These are phyloP conservation scores for Centrapalus pauciflorus DNA, from an alignment of 129 eudicot genomes.

Conservation along the genomic window DNA sequence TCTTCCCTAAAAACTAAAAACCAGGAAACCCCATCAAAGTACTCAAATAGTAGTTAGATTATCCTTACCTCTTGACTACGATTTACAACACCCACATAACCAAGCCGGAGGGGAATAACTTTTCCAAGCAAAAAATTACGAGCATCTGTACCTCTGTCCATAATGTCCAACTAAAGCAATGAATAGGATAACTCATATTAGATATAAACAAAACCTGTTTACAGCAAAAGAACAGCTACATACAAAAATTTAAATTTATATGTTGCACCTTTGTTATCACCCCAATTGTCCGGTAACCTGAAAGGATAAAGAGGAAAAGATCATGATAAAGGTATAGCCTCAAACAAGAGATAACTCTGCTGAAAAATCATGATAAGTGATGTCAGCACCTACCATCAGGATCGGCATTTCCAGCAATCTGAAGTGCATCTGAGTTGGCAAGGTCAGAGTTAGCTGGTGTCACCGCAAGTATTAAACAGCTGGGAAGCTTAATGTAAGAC, in stretches of 20 bases:
- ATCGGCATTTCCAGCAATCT: conserved; percentile 92
- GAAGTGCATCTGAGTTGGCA: conserved; percentile 98
- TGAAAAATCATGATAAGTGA: neutral
- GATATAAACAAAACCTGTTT: conserved; percentile 4
- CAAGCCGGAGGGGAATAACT: conserved; percentile 90
- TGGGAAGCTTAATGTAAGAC: conserved; percentile 75
- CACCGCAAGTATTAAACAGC: conserved; percentile 88
- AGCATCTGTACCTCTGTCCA: conserved; percentile 99
- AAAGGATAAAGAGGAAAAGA: conserved; percentile 2
- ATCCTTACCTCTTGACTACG: conserved; percentile 92
- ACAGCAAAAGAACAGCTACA: neutral
- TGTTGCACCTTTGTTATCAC: conserved; percentile 82
- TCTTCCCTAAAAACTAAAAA: neutral
- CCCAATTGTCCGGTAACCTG: conserved; percentile 98
- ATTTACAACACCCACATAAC: conserved; percentile 94
- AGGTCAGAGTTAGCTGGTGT: conserved; percentile 95
- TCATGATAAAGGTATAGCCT: conserved; percentile 1
- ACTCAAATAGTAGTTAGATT: neutral
- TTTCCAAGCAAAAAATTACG: conserved; percentile 87
- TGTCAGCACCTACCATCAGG: conserved; percentile 66
- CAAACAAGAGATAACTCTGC: neutral
- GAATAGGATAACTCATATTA: conserved; percentile 15
- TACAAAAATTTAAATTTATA: neutral
- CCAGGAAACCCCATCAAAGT: neutral
- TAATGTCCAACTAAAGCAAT: conserved; percentile 80